These are phyloP conservation scores for Corynespora cassiicola DNA, from an alignment of 2,329 filamentous ascomycete genomes.

Conservation along the genomic window DNA sequence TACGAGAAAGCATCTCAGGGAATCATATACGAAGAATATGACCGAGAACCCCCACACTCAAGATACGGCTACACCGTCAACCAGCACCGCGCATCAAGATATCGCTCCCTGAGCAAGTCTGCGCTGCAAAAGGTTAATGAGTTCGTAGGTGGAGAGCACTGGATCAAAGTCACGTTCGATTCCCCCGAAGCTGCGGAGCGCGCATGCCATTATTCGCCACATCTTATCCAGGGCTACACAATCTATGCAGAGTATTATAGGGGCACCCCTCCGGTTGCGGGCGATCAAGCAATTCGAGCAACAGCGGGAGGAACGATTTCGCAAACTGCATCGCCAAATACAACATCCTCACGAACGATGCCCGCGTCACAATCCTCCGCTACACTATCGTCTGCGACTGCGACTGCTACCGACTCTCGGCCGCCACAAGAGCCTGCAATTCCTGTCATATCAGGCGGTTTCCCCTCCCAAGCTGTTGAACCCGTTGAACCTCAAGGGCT, in stretches of 20 bases:
- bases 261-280: constrained; percentile 50
- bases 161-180: constrained; percentile 71
- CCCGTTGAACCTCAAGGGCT: no score
- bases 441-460: constrained; percentile 28
- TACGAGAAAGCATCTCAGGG: constrained; percentile 84
- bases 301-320: constrained; percentile 33
- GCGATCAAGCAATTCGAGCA: constrained; percentile 51
- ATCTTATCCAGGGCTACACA: constrained; percentile 54
- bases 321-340: constrained; percentile 41
- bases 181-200: constrained; percentile 56
- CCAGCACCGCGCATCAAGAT: constrained; percentile 71
- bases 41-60: constrained; percentile 78
- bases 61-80: constrained; percentile 76
- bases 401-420: constrained; percentile 34
- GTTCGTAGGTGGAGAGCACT: constrained; percentile 84
- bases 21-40: constrained; percentile 90
- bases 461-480: constrained; percentile 28
- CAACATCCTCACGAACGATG: constrained; percentile 40
- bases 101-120: constrained; percentile 70
- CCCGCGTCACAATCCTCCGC: constrained; percentile 37
- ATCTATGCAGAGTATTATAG: constrained; percentile 57
- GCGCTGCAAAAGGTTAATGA: constrained; percentile 81
- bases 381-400: constrained; percentile 51
- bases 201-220: constrained; percentile 55
- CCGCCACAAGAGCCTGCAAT: constrained; percentile 32